Conservation (phyloP, 495 filamentous ascomycete genomes). For the Sordaria brevicollis region DNA sequence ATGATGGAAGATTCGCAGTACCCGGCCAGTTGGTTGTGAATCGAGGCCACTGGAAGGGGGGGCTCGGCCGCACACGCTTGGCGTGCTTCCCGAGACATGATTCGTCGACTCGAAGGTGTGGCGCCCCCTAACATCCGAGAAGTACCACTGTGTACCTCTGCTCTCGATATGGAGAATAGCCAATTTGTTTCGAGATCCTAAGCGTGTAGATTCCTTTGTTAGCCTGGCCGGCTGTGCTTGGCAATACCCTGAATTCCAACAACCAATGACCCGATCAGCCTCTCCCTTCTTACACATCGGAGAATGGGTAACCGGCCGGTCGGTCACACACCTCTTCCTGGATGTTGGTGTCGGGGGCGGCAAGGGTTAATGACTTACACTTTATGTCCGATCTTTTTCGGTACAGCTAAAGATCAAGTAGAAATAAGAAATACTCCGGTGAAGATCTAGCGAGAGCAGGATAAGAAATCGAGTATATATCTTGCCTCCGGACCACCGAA, state of each 20-base stretch:
- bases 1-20: not conserved
- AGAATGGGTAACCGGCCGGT: not conserved
- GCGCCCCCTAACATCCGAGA: not conserved
- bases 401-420: no score
- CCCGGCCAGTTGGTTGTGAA: not conserved
- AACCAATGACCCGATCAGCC: not conserved
- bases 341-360: not conserved
- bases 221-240: not conserved
- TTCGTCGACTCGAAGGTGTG: not conserved
- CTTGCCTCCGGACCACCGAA: not conserved
- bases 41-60: not conserved
- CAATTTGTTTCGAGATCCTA: not conserved
- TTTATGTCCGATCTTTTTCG: no score
- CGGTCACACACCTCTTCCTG: not conserved
- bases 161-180: not conserved
- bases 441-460: not conserved
- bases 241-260: not conserved
- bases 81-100: not conserved
- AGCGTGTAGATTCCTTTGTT: not conserved
- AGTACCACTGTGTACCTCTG: not conserved
- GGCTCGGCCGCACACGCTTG: not conserved
- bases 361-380: not conserved
- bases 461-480: not conserved
- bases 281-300: not conserved
- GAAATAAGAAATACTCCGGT: not conserved